Evolutionary conservation across 225 moss, liverwort and hornwort genomes (phyloP), one percentile per base, ranked within the genome.

Genomic region (Bryoerythrophyllum caledonicum): DNA sequence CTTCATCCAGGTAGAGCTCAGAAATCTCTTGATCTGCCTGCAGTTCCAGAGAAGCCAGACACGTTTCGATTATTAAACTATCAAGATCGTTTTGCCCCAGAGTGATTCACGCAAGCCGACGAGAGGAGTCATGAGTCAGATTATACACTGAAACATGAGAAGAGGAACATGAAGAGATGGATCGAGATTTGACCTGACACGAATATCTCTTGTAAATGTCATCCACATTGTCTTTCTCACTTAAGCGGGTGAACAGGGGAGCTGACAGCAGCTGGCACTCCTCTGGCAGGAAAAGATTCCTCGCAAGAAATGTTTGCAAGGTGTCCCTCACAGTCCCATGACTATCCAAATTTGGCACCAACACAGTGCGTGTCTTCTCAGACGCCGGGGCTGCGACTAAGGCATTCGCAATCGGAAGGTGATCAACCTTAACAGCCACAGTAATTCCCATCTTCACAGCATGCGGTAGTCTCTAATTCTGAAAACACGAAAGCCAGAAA

Each of bases 1-100:
- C 94, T 78, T 96, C 96, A 66, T 96, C 96, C 46, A 94, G 60
- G 44, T 92, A 94, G 11, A 96, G 79, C 66, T 97, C 94, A 25
- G 96, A 87, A 32, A 79, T 83, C 65, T 97, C 94, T 66, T 83
- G 72, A 53, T 97, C 96, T 6, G 92, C 83, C 80, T 89, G 83
- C 60, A 74, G 12, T 43, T 21, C 14, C 49, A n/a, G 21, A 6
- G 3, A 44, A 12, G n/a, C 20, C 37, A 37, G 10, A 67, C 0
- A 3, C 6, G 10, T 26, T 16, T 19, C 16, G 4, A 5, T 38
- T 3, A 14, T 0, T 15, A 0, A 12, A 2, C 23, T 21, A 49
- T 17, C 49, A 15, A 10, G 10, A 52, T 7, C 3, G 26, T 4
- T 6, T n/a, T 15, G 10, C 38, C 38, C 9, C 37, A 19, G 52